Evolutionary conservation across 1,139 yeast species (phyloP), one percentile per base, ranked within the genome.

Genomic region (Hyphopichia buzzinii): DNA sequence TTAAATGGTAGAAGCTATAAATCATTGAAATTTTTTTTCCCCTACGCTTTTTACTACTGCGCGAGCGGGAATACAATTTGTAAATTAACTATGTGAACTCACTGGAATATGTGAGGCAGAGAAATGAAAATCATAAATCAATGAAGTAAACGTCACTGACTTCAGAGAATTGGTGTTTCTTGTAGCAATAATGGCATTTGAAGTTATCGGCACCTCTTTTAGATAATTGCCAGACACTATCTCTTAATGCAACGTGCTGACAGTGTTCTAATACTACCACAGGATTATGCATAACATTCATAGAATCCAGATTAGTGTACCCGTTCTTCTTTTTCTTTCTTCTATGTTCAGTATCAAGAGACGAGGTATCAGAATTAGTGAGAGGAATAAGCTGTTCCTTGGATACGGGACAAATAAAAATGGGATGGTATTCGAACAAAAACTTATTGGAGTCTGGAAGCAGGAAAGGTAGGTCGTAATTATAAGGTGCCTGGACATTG

Each of bases 371-470:
- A 11, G 33, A 38, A 7, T 53, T 54, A 2, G 70, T 59, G 17
- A 66, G 49, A 4, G 77, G 76, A 14, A 67, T 52, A 19, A 67
- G 50, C 51, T 90, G 96, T 48, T 88, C 96, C 56, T 87, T 85
- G 6, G 92, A 77, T 2, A 89, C 90, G 0, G 97, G 97, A 56
- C 97, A 89, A 4, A 88, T 89, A 57, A 88, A 89, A 3, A 89
- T 81, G 0, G 95, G 87, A 58, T 89, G 97, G 59, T 80, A 85
- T 39, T 72, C 57, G 51, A 71, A 71, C 28, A 70, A 52, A 41
- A 69, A 67, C 35, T 71, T 48, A 41, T 59, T 64, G 3, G 66
- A 50, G 39, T 70, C 74, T 1, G 73, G 70, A 23, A 71, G 49
- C 45, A 66, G 74, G 47, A 71, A 71, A 4, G 76, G 76, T 21